Base-by-base conservation (phyloP, 1,284 basidiomycete species). In the Prillingera fragicola region DNA sequence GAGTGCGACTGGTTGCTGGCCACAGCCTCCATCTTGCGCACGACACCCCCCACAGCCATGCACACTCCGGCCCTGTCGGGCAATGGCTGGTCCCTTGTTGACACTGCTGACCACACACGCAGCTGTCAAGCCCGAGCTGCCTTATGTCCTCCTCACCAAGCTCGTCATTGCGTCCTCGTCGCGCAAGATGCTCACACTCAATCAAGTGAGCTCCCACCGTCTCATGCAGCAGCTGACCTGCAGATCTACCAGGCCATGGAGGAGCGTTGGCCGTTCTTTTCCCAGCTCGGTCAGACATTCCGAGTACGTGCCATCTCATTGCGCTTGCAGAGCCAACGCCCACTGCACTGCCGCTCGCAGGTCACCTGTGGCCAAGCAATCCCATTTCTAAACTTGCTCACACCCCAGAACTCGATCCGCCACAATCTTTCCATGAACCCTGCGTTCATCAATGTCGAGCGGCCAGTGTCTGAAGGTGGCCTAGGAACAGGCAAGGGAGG, bases 401-500 rank as follows among this genome's bases (percentile, higher is more conserved):
- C 21, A 39, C 28, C 13, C 21, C 40, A 62, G 84, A 82, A 82
- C 59, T 89, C 86, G 7, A 87, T 92, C 46, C 78, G 89, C 9
- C 89, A 92, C 69, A 85, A 83, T 52, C 75, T 94, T 4, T 87
- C 84, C 4, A 70, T 91, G 27, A 84, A 88, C 63, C 79, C 82
- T 47, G 80, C 83, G 38, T 92, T 92, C 66, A 66, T 75, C 45
- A 79, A 79, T 43, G 74, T 77, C 27, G 58, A 63, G 32, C 43
- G 61, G 13, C 47, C 54, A 1, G 38, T 34, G 5, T 40, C 46
- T 26, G 61, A 62, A 14, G 57, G 52, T 1, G 45, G 48, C 8
- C 29, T 48, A 6, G 59, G 60, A 6, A 41, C 39, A 4, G 50
- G 50, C 21, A 67, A 64, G 39, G 64, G 64, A n/a, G 57, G 56